Conservation (phyloP, 2,329 filamentous ascomycete species). For the Sclerotinia nivalis region DNA sequence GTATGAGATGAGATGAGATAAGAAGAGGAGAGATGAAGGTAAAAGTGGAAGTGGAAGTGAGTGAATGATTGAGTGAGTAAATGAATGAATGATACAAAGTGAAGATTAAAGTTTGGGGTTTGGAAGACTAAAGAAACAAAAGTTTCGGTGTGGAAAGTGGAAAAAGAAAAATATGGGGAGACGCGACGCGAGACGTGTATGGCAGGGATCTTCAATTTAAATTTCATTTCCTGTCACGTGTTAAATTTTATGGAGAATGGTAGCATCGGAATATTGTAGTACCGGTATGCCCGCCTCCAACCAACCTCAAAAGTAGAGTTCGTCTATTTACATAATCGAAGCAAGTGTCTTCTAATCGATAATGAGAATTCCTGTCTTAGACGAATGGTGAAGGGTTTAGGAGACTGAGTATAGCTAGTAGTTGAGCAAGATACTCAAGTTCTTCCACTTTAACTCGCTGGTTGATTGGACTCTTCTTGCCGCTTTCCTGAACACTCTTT, state of each 20-base stretch:
- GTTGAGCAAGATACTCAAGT: background rate
- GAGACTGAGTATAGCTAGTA: background rate
- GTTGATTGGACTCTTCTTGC: background rate
- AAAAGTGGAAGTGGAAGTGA: background rate
- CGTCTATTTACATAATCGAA: background rate
- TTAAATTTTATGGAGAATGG: too few relatives aligned
- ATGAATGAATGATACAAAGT: background rate
- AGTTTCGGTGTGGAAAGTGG: slow-evolving; percentile 13
- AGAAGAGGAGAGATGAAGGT: background rate
- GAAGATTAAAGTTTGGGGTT: background rate
- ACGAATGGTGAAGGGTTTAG: background rate
- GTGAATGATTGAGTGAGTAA: background rate
- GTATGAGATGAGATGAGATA: background rate
- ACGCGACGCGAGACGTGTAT: slow-evolving; percentile 22
- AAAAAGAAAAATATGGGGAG: slow-evolving; percentile 22
- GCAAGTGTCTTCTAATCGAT: background rate
- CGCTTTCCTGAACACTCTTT: background rate
- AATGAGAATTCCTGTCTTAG: background rate
- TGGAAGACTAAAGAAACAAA: slow-evolving; percentile 2
- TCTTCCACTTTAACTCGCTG: background rate
- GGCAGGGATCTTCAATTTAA: background rate
- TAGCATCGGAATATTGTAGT: too few relatives aligned
- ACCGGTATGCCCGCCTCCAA: too few relatives aligned
- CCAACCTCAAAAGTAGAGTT: background rate
- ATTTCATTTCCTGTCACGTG: background rate